Conservation (phyloP, 345 rosid species). For the Anastatica hierochuntica region DNA sequence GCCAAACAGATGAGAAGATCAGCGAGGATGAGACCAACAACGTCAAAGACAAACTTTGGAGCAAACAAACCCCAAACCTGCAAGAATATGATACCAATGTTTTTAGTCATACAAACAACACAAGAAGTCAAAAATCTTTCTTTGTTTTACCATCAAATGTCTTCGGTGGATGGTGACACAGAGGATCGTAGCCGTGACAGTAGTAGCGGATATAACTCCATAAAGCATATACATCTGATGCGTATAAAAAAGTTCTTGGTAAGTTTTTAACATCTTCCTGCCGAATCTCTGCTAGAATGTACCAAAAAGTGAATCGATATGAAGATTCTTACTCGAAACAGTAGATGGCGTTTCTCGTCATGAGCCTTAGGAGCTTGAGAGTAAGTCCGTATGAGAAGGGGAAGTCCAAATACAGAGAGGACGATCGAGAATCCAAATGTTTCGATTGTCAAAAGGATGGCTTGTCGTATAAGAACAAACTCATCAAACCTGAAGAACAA, state of each 20-base stretch:
- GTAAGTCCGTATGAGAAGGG: conserved; percentile 35
- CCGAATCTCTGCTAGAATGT: not conserved
- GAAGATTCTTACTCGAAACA: conserved; percentile 44
- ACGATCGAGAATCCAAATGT: conserved; percentile 84
- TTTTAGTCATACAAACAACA: conserved; percentile 5
- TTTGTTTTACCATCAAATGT: conserved; percentile 66
- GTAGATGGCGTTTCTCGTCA: conserved; percentile 18
- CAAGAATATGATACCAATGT: conserved; percentile 6
- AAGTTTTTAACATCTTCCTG: not conserved
- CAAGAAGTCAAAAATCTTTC: not conserved
- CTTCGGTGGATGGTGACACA: conserved; percentile 84
- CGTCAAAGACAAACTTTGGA: conserved; percentile 83
- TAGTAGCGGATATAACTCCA: conserved; percentile 48
- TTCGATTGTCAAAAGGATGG: conserved; percentile 73
- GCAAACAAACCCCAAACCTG: conserved; percentile 98
- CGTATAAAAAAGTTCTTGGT: not conserved
- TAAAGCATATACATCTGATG: conserved; percentile 63
- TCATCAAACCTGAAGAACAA: conserved; percentile 74
- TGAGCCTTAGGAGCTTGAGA: conserved; percentile 23
- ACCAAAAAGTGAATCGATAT: not conserved
- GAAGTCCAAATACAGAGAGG: conserved; percentile 73
- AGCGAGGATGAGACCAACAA: conserved; percentile 52
- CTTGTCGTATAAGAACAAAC: conserved; percentile 77
- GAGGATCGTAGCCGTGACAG: conserved; percentile 50
- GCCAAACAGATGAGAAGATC: conserved; percentile 60